Percentiles rank a stretch among this genome's conserved stretches.
Conservation (phyloP, 768 basidiomycete genomes). For the Galerina sulciceps region DNA sequence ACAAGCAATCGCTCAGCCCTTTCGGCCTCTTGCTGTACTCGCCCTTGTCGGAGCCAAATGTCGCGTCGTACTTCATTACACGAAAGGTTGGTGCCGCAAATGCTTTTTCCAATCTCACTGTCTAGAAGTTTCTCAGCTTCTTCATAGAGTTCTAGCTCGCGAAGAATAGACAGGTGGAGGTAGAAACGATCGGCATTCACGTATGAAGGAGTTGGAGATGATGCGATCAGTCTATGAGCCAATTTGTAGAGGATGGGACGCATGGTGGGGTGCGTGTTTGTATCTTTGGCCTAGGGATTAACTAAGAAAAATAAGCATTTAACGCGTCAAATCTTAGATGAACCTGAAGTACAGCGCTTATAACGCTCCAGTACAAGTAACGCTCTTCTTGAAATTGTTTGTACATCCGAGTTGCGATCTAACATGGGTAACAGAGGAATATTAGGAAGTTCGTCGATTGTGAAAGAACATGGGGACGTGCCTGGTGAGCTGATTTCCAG, state of each 20-base stretch:
- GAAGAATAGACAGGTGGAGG: conserved; percentile 73
- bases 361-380: conserved; percentile 84
- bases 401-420: conserved; percentile 83
- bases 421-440: background rate
- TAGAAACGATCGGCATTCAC: conserved; percentile 76
- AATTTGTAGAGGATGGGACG: conserved; percentile 74
- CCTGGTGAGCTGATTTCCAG: conserved; percentile 89
- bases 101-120: conserved; percentile 66
- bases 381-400: conserved; percentile 84
- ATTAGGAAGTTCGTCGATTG: background rate
- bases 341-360: conserved; percentile 82
- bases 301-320: background rate
- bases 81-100: conserved; percentile 72
- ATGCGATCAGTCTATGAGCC: conserved; percentile 73
- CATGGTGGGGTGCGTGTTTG: conserved; percentile 62
- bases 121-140: conserved; percentile 74
- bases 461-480: conserved; percentile 27
- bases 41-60: conserved; percentile 62
- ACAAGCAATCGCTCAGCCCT: conserved; percentile 61
- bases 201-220: conserved; percentile 66
- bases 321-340: background rate
- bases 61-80: conserved; percentile 79
- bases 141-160: conserved; percentile 67
- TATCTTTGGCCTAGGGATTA: conserved; percentile 66
- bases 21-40: conserved; percentile 63